A percentile compares a stretch with the other conserved stretches of the same genome.
phyloP scores from a whole-genome alignment of 139 green algal species.

The Tetradesmus obliquus region DNA sequence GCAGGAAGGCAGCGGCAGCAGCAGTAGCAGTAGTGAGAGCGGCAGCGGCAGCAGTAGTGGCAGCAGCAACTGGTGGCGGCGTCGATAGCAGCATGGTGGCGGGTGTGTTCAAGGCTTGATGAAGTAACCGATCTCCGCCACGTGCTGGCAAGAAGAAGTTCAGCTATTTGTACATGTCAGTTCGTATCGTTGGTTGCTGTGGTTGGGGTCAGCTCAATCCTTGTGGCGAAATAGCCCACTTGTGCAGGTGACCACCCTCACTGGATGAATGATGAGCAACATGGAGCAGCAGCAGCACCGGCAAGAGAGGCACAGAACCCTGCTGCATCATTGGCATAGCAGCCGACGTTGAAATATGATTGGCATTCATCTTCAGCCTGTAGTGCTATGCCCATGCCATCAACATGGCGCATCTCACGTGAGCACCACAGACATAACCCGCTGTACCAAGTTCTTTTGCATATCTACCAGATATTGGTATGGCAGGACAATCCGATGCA shows the following conservation, averaged over 20 bases:
- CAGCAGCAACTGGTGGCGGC: not conserved
- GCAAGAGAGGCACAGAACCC: too few species aligned
- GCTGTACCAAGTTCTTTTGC: not conserved
- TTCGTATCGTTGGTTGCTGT: too few species aligned
- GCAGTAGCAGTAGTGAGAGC: constrained; percentile 3
- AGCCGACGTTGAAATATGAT: not conserved
- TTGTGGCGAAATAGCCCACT: too few species aligned
- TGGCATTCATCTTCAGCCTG: not conserved
- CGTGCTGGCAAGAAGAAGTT: too few species aligned
- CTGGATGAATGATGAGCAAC: too few species aligned
- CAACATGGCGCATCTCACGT: not conserved
- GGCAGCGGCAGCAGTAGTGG: not conserved
- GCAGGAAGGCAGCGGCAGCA: constrained; percentile 11
- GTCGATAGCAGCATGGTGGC: not conserved
- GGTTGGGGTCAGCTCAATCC: too few species aligned
- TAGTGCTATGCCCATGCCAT: not conserved
- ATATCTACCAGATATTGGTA: not conserved
- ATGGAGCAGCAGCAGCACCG: too few species aligned
- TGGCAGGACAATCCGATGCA: not conserved
- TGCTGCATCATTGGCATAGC: not conserved
- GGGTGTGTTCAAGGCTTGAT: too few species aligned
- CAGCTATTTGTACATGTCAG: too few species aligned
- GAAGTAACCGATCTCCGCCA: too few species aligned
- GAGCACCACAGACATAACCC: not conserved
- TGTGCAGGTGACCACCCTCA: too few species aligned